Percentiles rank a stretch among this genome's conserved stretches.
Conservation (phyloP, 2,329 filamentous ascomycete species). For the Talaromyces verruculosus region DNA sequence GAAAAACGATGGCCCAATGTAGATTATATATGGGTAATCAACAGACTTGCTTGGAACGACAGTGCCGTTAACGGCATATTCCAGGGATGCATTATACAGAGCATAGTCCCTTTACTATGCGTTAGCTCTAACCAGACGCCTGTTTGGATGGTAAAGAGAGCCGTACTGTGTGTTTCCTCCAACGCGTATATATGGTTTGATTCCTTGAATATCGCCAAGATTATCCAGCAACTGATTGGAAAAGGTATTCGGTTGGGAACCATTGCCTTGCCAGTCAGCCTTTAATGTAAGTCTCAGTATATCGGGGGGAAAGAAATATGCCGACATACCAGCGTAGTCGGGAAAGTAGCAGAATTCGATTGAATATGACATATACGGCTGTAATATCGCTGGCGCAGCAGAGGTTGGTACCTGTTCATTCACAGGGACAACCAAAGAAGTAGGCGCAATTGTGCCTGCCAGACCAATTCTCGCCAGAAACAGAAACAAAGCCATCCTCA, state of each 20-base stretch:
- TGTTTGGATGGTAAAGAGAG: background rate
- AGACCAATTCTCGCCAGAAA: background rate
- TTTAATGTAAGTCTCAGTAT: no score
- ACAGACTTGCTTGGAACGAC: conserved; percentile 8
- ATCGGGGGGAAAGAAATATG: background rate
- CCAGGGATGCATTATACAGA: conserved; percentile 15
- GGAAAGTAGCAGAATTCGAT: conserved; percentile 18
- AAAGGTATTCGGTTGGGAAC: conserved; percentile 16
- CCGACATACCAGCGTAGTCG: conserved; percentile 13
- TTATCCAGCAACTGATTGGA: conserved; percentile 19
- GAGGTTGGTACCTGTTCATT: background rate
- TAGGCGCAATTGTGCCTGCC: background rate
- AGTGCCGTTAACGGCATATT: conserved; percentile 14
- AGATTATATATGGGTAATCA: conserved; percentile 18
- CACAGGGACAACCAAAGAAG: conserved; percentile 6
- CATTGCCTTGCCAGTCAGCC: conserved; percentile 10
- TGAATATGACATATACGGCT: conserved; percentile 17
- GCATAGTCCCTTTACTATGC: conserved; percentile 11
- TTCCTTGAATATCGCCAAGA: conserved; percentile 13
- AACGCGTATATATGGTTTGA: conserved; percentile 20
- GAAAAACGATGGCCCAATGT: conserved; percentile 20
- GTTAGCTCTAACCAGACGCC: background rate
- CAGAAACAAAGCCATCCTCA: background rate
- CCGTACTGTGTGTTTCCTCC: conserved; percentile 21
- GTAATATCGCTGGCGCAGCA: conserved; percentile 8